Conservation (phyloP, 345 rosid species). For the Aquilaria malaccensis region DNA sequence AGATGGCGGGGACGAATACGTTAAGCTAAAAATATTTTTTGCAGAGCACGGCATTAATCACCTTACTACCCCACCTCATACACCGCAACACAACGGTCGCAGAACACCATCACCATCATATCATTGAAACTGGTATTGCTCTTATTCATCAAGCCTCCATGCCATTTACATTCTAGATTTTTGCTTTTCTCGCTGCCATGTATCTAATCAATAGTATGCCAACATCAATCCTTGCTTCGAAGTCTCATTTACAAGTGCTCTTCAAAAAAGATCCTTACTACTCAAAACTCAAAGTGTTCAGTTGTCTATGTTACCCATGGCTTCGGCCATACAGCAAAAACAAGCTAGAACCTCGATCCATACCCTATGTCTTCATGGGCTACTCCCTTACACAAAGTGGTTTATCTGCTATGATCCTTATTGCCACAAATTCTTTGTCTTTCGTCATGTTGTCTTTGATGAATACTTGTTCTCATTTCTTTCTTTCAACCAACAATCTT, state of each 20-base stretch:
- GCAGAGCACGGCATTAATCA: not conserved
- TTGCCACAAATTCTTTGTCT: not conserved
- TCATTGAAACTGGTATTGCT: not conserved
- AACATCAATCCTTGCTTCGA: not conserved
- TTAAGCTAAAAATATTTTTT: not conserved
- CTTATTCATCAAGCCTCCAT: not conserved
- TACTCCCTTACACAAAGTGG: not conserved
- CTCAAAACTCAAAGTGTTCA: not conserved
- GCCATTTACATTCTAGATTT: not conserved
- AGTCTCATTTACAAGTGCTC: not conserved
- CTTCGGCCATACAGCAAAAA: not conserved
- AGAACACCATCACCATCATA: not conserved
- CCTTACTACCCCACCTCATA: not conserved
- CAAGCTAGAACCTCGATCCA: not conserved
- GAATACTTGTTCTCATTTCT: not conserved
- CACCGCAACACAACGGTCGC: not conserved
- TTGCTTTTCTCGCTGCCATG: not conserved
- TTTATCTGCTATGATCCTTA: not conserved
- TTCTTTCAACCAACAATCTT: no score
- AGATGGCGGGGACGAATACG: not conserved
- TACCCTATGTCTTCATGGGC: not conserved
- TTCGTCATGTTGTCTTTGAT: not conserved
- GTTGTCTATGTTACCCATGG: not conserved
- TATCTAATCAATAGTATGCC: not conserved
- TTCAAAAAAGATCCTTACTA: not conserved